These are phyloP conservation scores for Fremontodendron californicum DNA, from an alignment of 345 rosid species.

Conservation along the genomic window DNA sequence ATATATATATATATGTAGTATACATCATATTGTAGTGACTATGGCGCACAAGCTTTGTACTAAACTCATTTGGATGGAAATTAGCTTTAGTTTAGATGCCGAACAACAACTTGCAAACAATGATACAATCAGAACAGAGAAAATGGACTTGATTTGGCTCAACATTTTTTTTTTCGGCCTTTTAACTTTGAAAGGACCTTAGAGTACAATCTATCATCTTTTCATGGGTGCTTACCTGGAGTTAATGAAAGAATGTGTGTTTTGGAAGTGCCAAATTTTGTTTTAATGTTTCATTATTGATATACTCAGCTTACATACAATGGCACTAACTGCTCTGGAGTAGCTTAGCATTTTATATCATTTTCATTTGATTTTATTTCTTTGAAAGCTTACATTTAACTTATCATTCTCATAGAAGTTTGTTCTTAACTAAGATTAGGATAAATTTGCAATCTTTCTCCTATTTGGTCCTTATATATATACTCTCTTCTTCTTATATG, in stretches of 20 bases:
- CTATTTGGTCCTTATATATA: not conserved
- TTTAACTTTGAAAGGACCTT: not conserved
- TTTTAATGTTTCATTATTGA: not conserved
- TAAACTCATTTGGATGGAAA: too few species aligned
- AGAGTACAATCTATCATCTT: not conserved
- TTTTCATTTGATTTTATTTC: too few species aligned
- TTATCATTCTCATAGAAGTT: not conserved
- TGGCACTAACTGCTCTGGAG: too few species aligned
- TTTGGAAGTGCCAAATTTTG: not conserved
- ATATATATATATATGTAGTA: not conserved
- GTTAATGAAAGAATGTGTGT: too few species aligned
- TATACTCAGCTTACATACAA: not conserved
- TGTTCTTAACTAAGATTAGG: not conserved
- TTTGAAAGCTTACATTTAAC: not conserved
- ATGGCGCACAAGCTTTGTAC: not conserved
- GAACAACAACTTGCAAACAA: not conserved
- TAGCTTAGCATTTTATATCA: too few species aligned
- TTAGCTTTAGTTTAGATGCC: too few species aligned
- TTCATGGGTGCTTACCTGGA: not conserved
- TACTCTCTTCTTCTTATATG: too few species aligned
- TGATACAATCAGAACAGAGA: not conserved
- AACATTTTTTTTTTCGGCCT: too few species aligned
- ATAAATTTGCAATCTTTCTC: constrained; percentile 6
- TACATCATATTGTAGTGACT: too few species aligned
- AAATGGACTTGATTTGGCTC: not conserved